Percentiles rank a stretch among this genome's conserved stretches.
phyloP scores from a whole-genome alignment of 1,284 basidiomycete species.

The Rugiboletus extremiorientalis region DNA sequence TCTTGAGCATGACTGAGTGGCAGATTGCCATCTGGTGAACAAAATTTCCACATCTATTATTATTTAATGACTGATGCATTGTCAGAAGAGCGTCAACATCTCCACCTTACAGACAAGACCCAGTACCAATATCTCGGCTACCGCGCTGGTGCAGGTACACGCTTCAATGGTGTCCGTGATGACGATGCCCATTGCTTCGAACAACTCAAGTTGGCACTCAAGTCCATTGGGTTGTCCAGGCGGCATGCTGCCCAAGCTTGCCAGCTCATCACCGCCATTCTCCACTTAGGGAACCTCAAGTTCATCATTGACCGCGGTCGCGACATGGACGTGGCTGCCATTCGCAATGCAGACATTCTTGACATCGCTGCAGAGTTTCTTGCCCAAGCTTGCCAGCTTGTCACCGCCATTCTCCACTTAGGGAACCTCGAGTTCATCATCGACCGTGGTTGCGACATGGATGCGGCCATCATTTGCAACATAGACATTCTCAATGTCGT shows the following conservation, averaged over 20 bases:
- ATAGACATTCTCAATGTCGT: slow-evolving; percentile 78
- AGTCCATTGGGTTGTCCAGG: slow-evolving; percentile 90
- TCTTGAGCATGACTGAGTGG: slow-evolving; percentile 86
- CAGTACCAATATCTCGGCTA: slow-evolving; percentile 86
- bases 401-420: slow-evolving; percentile 94
- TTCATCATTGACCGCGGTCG: slow-evolving; percentile 82
- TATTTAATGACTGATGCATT: slow-evolving; percentile 91
- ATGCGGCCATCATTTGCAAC: slow-evolving; percentile 86
- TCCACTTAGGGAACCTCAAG: slow-evolving; percentile 95
- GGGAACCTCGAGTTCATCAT: slow-evolving; percentile 95
- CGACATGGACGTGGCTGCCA: slow-evolving; percentile 87
- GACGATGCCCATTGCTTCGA: slow-evolving; percentile 85
- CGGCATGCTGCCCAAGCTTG: slow-evolving; percentile 92
- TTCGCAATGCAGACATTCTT: slow-evolving; percentile 79
- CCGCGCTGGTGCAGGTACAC: slow-evolving; percentile 42
- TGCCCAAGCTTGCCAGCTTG: slow-evolving; percentile 91
- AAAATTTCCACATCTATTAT: slow-evolving; percentile 98
- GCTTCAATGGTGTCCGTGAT: slow-evolving; percentile 50
- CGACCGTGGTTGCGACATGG: slow-evolving; percentile 80
- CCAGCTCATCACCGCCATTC: slow-evolving; percentile 91
- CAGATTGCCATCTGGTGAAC: slow-evolving; percentile 80
- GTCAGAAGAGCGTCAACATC: slow-evolving; percentile 83
- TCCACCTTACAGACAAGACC: slow-evolving; percentile 78
- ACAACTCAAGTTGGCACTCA: slow-evolving; percentile 92
- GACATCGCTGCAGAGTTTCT: slow-evolving; percentile 88